Evolutionary conservation across 441 rosid genomes (phyloP).

Genomic region (Arabidopsis lyrata): DNA sequence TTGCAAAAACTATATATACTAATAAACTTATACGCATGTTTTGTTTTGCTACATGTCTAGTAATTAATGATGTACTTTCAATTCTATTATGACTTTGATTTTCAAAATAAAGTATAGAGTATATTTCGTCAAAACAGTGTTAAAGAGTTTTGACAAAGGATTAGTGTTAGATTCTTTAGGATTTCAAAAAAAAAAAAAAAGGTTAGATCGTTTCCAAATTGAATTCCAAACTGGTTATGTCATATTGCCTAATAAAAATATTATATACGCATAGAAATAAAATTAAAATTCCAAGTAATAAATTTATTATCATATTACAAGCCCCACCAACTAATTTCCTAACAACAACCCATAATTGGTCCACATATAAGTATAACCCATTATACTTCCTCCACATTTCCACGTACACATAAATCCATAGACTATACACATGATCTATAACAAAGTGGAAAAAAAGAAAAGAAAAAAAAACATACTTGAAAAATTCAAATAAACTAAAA

Average conservation of each 20-base stretch:
- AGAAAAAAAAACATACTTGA: not conserved
- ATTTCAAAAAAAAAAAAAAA: not conserved
- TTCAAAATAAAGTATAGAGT: not conserved
- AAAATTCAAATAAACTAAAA: conserved; percentile 31
- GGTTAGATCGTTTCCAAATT: not conserved
- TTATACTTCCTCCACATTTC: conserved; percentile 12
- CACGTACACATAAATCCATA: conserved; percentile 25
- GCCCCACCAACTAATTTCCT: conserved; percentile 29
- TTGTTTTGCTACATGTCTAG: not conserved
- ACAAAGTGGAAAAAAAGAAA: not conserved
- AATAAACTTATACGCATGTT: not conserved
- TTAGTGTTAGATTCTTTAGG: not conserved
- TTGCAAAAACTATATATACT: not conserved
- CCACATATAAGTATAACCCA: conserved; percentile 3
- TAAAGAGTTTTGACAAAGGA: not conserved
- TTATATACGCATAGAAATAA: not conserved
- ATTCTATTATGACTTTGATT: not conserved
- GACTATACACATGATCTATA: conserved; percentile 31
- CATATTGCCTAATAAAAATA: not conserved
- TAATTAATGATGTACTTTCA: not conserved
- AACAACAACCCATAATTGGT: conserved; percentile 11
- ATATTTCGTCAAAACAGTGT: not conserved
- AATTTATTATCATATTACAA: conserved; percentile 27
- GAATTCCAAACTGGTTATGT: not conserved
- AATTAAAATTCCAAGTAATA: not conserved